phyloP scores from a whole-genome alignment of 2,329 filamentous ascomycete species.

The Talaromyces albobiverticillius region DNA sequence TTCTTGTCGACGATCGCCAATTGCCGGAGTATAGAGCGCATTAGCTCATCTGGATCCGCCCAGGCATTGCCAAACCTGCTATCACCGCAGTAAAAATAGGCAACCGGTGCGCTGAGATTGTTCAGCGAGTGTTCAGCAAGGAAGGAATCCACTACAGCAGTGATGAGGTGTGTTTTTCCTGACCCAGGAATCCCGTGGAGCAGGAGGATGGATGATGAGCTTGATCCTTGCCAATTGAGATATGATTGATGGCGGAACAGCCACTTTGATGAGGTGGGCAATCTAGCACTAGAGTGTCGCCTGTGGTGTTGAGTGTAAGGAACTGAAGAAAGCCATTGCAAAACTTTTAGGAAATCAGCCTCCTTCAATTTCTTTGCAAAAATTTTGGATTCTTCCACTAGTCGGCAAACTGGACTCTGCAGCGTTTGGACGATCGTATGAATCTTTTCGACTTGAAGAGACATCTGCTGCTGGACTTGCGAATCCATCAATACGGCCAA shows the following conservation, averaged over 20 bases:
- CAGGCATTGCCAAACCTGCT: conserved; percentile 9
- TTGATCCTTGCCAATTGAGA: conserved; percentile 16
- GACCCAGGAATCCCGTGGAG: conserved; percentile 22
- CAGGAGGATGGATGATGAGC: conserved; percentile 17
- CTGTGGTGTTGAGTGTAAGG: conserved; percentile 18
- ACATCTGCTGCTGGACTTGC: neutral
- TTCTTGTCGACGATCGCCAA: conserved; percentile 8
- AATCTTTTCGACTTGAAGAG: neutral
- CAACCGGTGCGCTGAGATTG: neutral
- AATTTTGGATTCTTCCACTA: neutral
- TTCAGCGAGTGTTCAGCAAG: neutral
- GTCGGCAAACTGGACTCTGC: neutral
- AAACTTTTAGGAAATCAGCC: conserved; percentile 1
- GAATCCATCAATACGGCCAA: neutral
- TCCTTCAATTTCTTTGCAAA: neutral
- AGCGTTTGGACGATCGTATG: neutral
- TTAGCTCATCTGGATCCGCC: conserved; percentile 16
- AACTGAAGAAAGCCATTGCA: conserved; percentile 18
- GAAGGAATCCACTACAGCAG: conserved; percentile 3
- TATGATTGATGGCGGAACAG: conserved; percentile 17
- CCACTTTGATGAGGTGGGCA: conserved; percentile 18
- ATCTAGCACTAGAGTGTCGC: conserved; percentile 1
- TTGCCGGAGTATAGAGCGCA: conserved; percentile 15
- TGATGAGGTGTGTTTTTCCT: conserved; percentile 21
- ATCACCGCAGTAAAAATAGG: conserved; percentile 15